Evolutionary conservation across 2,329 filamentous ascomycete species (phyloP).

Genomic region (Cladobotryum protrusum): DNA sequence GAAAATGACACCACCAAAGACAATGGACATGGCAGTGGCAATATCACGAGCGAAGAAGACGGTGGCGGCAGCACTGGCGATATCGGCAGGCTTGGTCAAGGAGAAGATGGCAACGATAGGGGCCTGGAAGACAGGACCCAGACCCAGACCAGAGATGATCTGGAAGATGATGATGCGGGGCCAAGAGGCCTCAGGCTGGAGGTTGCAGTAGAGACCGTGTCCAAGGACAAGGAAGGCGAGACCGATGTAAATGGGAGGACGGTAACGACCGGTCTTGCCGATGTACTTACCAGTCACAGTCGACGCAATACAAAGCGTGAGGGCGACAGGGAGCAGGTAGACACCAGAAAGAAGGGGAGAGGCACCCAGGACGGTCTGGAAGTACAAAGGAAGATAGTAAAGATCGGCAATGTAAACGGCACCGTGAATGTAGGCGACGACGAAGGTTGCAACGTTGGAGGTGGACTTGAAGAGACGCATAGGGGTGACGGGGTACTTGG

Average conservation of each 20-base stretch:
- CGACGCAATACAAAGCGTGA: slow-evolving; percentile 60
- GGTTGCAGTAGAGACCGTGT: slow-evolving; percentile 56
- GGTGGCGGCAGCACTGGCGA: slow-evolving; percentile 61
- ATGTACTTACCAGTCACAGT: slow-evolving; percentile 50
- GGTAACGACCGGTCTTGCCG: slow-evolving; percentile 60
- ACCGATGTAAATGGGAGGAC: slow-evolving; percentile 52
- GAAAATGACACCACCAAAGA: slow-evolving; percentile 72
- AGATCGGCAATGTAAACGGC: slow-evolving; percentile 69
- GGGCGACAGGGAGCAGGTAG: slow-evolving; percentile 63
- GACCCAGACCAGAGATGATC: slow-evolving; percentile 56
- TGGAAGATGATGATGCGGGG: slow-evolving; percentile 54
- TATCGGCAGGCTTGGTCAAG: slow-evolving; percentile 54
- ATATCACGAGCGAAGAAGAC: slow-evolving; percentile 64
- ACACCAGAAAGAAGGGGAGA: slow-evolving; percentile 66
- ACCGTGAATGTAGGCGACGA: slow-evolving; percentile 65
- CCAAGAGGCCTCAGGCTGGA: slow-evolving; percentile 50
- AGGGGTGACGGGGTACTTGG: slow-evolving; percentile 74
- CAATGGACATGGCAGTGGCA: slow-evolving; percentile 60
- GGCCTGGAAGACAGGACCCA: slow-evolving; percentile 63
- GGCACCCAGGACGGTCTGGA: slow-evolving; percentile 66
- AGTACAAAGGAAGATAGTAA: slow-evolving; percentile 82
- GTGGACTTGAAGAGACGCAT: slow-evolving; percentile 59
- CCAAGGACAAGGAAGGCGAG: slow-evolving; percentile 57
- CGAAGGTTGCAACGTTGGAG: slow-evolving; percentile 60
- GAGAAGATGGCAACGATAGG: slow-evolving; percentile 64